A percentile compares a stretch with the other conserved stretches of the same genome.
Conservation (phyloP, 2,329 filamentous ascomycete genomes). For the Ascochyta clinopodiicola region DNA sequence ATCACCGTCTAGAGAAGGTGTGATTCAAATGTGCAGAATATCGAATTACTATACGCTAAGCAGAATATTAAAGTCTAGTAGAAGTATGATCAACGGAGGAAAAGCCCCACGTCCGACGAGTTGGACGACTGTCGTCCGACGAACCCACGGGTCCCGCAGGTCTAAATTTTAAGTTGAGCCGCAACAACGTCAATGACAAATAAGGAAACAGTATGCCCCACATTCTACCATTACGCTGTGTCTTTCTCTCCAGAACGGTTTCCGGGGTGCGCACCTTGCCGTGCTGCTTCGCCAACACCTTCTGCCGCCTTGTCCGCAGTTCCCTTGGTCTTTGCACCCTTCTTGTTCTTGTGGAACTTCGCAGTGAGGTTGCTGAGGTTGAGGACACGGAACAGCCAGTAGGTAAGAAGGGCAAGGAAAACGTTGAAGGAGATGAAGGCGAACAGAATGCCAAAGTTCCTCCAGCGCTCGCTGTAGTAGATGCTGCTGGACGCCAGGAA, state of each 20-base stretch:
- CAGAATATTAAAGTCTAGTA: constrained; percentile 6
- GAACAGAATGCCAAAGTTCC: constrained; percentile 75
- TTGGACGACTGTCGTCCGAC: constrained; percentile 2
- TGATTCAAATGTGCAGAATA: background rate
- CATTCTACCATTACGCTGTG: constrained; percentile 9
- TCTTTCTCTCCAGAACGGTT: constrained; percentile 27
- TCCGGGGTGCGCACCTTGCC: constrained; percentile 28
- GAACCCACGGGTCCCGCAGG: background rate
- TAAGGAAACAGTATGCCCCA: constrained; percentile 2
- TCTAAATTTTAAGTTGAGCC: constrained; percentile 5
- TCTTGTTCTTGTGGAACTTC: constrained; percentile 26
- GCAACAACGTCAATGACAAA: constrained; percentile 1
- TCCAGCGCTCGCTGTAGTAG: constrained; percentile 62
- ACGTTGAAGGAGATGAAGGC: constrained; percentile 71
- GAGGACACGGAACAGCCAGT: constrained; percentile 55
- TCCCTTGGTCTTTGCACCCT: constrained; percentile 24
- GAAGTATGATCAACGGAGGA: background rate
- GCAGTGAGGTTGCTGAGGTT: constrained; percentile 26
- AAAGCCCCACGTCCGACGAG: background rate
- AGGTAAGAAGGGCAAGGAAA: constrained; percentile 62
- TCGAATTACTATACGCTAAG: constrained; percentile 3
- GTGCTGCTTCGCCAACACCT: constrained; percentile 17
- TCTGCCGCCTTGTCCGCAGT: constrained; percentile 21
- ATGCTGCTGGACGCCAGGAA: constrained; percentile 55
- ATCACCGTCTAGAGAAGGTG: background rate